Evolutionary conservation across 805 yeast genomes (phyloP), one percentile per base, ranked within the genome.

Genomic region (Kodamaea restingae): DNA sequence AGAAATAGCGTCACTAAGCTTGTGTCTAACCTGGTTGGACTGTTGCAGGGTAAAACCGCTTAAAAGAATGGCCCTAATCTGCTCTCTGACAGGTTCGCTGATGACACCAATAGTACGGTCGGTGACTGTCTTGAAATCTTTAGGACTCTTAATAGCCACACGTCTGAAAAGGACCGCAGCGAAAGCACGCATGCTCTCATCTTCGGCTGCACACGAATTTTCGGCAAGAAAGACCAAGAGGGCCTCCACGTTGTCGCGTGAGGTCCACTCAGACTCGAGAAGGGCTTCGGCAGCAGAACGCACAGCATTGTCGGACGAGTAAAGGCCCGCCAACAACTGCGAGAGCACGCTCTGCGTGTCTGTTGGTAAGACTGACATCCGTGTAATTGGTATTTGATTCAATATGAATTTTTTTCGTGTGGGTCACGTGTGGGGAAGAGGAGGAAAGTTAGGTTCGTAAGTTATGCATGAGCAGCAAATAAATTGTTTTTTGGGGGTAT

Each of bases 81-180:
- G 84, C 27, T 54, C 59, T 43, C 78, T 71, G 2, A 81, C 82
- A 5, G 70, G 74, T 22, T 73, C 74, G 37, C 79, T 68, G 18
- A 88, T 67, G 32, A 75, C 76, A 22, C 91, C 95, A 37, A 88
- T 73, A 35, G 90, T 83, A 54, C 95, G 77, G 32, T 86, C 86
- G 15, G 86, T 77, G 32, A 84, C 81, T 18, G 78, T 72, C 36
- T 71, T 61, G 45, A 75, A 70, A 25, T 73, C 75, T 46, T 81
- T 80, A 4, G 96, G 95, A 4, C 88, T 76, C 52, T 81, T 80
- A 42, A 83, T 75, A 6, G 96, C 88, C 47, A 88, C 75, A 54
- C 96, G 78, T 59, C 98, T 76, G 60, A 93, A 87, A 42, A 93
- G 64, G 20, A 93, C 96, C 2, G 97, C 95, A 11, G 93, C 72